These are phyloP conservation scores for Poa pratensis DNA, from an alignment of 176 grass and related monocot genomes.

Conservation along the genomic window DNA sequence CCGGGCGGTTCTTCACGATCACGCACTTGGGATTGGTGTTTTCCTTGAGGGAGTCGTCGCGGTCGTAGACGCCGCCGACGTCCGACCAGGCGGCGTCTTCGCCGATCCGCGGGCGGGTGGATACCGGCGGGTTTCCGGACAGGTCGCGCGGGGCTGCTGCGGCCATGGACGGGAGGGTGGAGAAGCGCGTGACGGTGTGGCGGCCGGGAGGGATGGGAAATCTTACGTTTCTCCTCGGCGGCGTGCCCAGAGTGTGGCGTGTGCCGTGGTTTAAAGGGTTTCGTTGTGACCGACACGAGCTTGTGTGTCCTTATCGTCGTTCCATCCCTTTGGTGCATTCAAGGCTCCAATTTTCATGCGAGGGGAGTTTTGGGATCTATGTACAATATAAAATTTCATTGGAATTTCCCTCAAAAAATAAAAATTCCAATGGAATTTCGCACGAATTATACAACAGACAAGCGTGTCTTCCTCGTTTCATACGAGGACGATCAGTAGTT, in stretches of 20 bases:
- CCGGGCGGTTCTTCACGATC: slow-evolving; percentile 42
- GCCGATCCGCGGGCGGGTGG: slow-evolving; percentile 36
- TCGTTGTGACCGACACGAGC: not conserved
- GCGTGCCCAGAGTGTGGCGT: not conserved
- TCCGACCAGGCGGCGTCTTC: slow-evolving; percentile 67
- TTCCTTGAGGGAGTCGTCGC: slow-evolving; percentile 87
- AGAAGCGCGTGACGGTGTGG: not conserved
- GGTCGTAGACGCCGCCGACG: slow-evolving; percentile 67
- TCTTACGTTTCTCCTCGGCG: not conserved
- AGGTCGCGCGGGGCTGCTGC: not conserved
- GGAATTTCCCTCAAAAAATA: no score
- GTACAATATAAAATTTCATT: not conserved
- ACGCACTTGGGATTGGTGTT: slow-evolving; percentile 91
- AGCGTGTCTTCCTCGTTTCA: no score
- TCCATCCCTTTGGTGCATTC: not conserved
- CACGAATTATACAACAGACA: not conserved
- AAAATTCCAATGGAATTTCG: not conserved
- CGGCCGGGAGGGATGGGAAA: not conserved
- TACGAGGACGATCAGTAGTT: no score
- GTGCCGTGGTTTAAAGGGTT: slow-evolving; percentile 23
- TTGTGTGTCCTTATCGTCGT: not conserved
- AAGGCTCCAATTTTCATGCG: not conserved
- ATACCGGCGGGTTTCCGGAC: slow-evolving; percentile 49
- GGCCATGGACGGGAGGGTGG: slow-evolving; percentile 12
- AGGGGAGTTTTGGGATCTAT: not conserved